These are phyloP conservation scores for Zalaria obscura DNA, from an alignment of 2,329 filamentous ascomycete genomes.

Conservation along the genomic window DNA sequence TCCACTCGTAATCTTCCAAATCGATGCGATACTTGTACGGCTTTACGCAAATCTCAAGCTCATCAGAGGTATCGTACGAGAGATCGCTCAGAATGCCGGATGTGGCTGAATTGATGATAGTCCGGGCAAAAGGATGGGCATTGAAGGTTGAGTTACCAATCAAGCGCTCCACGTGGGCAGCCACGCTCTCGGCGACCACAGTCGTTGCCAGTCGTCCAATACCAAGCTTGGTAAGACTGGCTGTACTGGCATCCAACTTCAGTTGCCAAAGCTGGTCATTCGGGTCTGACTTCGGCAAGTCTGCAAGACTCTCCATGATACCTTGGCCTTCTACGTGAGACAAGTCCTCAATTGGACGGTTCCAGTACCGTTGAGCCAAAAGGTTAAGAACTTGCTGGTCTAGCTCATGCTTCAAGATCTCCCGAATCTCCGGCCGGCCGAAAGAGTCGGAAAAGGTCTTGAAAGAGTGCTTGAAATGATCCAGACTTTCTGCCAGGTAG, in stretches of 20 bases:
- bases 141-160: conserved; percentile 72
- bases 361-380: conserved; percentile 91
- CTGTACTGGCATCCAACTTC: conserved; percentile 84
- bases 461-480: conserved; percentile 95
- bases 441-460: conserved; percentile 86
- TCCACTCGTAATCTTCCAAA: conserved; percentile 82
- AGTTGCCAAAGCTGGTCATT: conserved; percentile 79
- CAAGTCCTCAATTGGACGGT: conserved; percentile 84
- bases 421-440: conserved; percentile 75
- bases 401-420: conserved; percentile 79
- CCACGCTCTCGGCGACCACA: conserved; percentile 77
- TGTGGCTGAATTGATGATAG: conserved; percentile 85
- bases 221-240: conserved; percentile 81
- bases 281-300: conserved; percentile 72
- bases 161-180: conserved; percentile 67
- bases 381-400: conserved; percentile 92
- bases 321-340: conserved; percentile 26
- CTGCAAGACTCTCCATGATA: conserved; percentile 43
- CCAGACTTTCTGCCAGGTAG: conserved; percentile 86
- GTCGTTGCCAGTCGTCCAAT: conserved; percentile 86
- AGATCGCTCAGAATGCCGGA: conserved; percentile 83
- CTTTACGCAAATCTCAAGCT: conserved; percentile 98
- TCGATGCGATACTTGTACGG: conserved; percentile 98
- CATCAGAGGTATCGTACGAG: conserved; percentile 93
- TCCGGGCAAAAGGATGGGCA: conserved; percentile 77